Base-by-base conservation (phyloP, 2,329 filamentous ascomycete genomes). In the Fusarium pilosicola region DNA sequence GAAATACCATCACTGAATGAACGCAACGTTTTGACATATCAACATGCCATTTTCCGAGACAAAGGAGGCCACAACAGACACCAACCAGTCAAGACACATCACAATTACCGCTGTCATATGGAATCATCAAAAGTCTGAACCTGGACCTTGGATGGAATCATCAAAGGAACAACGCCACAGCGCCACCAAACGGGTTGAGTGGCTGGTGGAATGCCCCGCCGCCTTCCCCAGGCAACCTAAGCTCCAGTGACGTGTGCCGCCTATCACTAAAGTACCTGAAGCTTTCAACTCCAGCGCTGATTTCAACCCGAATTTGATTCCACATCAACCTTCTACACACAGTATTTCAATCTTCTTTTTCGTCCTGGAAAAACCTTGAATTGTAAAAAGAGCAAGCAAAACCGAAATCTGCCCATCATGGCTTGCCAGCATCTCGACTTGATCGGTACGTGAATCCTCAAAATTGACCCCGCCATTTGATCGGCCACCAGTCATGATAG, bases 371-470 rank as follows among this genome's bases (percentile, higher is more conserved):
- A 17, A 36, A 56, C 5, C 7, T 28, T n/a, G 12, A 7, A 3
- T 36, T 28, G 24, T 15, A 34, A 22, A 58, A 45, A 54, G 54
- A 59, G 36, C 54, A 57, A 44, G 28, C 8, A 5, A 5, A 28
- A 13, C 13, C 32, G 24, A 45, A 22, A 5, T 10, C 17, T 30
- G 14, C 24, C 26, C 34, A 52, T 28, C 56, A 78, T 78, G 77
- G 70, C 74, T 65, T 78, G 77, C 65, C 75, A 76, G 48, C 77
- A 78, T 67, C 74, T 78, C 41, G 76, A 77, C 56, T 74, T 69
- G 65, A 78, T 78, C 70, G 74, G 77, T 78, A 77, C 30, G 74
- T 74, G 36, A 71, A 56, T 44, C 46, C 36, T 44, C 38, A 44
- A 70, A 71, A 69, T 66, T 42, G 51, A 78, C 76, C 76, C 76